phyloP scores from a whole-genome alignment of 2,329 filamentous ascomycete genomes.

The Penicillium occitanis region DNA sequence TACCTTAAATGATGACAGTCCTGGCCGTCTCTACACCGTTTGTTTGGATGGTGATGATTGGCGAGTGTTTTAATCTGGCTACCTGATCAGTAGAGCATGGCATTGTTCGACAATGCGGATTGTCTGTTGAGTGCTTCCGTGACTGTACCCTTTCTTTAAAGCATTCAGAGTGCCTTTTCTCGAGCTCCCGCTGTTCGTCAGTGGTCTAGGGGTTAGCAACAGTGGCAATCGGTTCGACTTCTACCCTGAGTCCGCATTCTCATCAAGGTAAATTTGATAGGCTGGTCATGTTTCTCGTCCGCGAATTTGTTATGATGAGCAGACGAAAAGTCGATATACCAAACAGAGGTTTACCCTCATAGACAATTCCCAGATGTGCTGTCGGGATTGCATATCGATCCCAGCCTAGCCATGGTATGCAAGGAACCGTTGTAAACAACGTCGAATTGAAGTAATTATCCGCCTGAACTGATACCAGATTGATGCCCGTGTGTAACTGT shows the following conservation, averaged over 20 bases:
- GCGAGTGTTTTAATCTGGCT: neutral
- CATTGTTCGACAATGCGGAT: conserved; percentile 4
- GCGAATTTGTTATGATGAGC: neutral
- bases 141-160: neutral
- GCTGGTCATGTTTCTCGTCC: neutral
- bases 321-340: neutral
- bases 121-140: neutral
- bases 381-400: neutral
- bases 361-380: neutral
- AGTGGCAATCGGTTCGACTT: neutral
- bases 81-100: neutral
- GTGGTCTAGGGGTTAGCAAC: neutral
- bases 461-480: neutral
- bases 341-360: no score
- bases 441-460: neutral
- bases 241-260: neutral
- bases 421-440: conserved; percentile 7
- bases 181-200: neutral
- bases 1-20: neutral
- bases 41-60: neutral
- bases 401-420: neutral
- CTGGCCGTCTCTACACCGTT: conserved; percentile 2
- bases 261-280: neutral
- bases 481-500: conserved; percentile 13
- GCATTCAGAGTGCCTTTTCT: neutral